These are phyloP conservation scores for Kingdonia uniflora DNA, from an alignment of 164 flowering plant genomes.

Conservation along the genomic window DNA sequence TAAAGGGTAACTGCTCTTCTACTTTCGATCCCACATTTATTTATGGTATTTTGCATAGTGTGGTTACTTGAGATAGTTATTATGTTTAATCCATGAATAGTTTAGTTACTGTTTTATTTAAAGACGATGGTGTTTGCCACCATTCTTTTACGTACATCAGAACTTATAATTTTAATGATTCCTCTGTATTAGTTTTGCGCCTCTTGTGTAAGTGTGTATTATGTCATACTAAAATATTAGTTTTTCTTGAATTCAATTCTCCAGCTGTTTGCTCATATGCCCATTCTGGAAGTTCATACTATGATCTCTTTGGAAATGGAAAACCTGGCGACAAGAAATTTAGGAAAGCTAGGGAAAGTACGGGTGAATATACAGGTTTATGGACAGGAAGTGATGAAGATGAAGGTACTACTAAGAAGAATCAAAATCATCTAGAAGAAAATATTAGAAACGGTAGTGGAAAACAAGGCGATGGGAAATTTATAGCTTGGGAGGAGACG, in stretches of 20 bases:
- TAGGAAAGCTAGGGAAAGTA: constrained; percentile 41
- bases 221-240: background rate
- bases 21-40: too few species aligned
- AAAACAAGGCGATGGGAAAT: constrained; percentile 1
- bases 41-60: background rate
- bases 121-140: background rate
- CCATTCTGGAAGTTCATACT: constrained; percentile 31
- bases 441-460: too few species aligned
- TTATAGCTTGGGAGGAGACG: constrained; percentile 14
- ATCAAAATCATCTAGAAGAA: constrained; percentile 22
- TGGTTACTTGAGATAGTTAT: background rate
- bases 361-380: constrained; percentile 12
- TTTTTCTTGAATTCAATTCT: constrained; percentile 4
- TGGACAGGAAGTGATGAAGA: constrained; percentile 89
- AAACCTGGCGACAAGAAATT: constrained; percentile 53
- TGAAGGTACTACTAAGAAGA: constrained; percentile 35
- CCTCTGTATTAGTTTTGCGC: background rate
- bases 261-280: constrained; percentile 58
- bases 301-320: constrained; percentile 68
- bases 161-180: background rate
- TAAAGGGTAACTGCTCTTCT: too few species aligned
- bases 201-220: too few species aligned
- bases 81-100: background rate
- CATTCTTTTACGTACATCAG: too few species aligned
- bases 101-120: background rate